Conservation (phyloP, 768 basidiomycete species). For the Cantharellus cinnabarinus region DNA sequence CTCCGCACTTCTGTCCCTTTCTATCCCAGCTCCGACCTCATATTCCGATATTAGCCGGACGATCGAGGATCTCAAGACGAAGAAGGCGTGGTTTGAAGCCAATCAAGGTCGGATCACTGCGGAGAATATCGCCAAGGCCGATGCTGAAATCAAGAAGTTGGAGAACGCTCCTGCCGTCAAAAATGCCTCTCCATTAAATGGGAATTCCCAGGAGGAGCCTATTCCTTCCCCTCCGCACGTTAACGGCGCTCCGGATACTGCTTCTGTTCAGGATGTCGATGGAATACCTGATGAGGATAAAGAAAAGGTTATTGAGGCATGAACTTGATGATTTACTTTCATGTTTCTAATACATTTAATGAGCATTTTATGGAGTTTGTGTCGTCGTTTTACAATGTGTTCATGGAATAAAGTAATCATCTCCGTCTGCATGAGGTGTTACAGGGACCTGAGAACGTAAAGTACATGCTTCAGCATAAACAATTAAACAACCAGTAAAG, state of each 20-base stretch:
- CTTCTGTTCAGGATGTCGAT: not conserved
- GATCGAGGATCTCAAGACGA: constrained; percentile 76
- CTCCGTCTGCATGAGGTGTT: too few species aligned
- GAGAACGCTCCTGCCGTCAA: too few species aligned
- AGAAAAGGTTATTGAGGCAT: not conserved
- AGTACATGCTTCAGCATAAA: too few species aligned
- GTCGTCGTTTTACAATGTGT: too few species aligned
- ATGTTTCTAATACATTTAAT: too few species aligned
- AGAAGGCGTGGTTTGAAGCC: constrained; percentile 87
- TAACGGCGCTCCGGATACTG: not conserved
- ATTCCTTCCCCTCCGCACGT: not conserved
- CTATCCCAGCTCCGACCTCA: constrained; percentile 75
- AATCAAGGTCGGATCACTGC: constrained; percentile 69
- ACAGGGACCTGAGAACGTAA: too few species aligned
- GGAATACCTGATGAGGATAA: not conserved
- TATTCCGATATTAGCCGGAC: constrained; percentile 59
- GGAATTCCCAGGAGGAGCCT: not conserved
- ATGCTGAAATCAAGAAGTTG: constrained; percentile 36
- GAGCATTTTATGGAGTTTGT: too few species aligned
- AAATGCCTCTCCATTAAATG: not conserved
- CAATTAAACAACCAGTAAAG: too few species aligned
- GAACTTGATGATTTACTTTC: too few species aligned
- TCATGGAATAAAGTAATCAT: too few species aligned
- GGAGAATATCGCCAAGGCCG: constrained; percentile 64
- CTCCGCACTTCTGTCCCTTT: constrained; percentile 65